Evolutionary conservation across 176 grass and related monocot genomes (phyloP).

Genomic region (Triticum timopheevii): DNA sequence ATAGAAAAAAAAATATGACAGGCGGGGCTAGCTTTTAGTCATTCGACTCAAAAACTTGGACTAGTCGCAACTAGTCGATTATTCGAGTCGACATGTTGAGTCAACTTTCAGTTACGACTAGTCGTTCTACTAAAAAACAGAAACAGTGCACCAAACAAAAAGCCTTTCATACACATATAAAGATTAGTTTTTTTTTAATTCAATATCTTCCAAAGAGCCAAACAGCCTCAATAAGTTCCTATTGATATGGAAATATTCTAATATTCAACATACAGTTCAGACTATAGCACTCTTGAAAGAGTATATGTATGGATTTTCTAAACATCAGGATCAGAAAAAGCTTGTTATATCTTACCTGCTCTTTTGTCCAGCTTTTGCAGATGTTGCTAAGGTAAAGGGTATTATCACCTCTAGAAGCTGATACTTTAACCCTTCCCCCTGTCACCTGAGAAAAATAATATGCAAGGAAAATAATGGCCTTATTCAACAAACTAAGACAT

Average conservation of each 20-base stretch:
- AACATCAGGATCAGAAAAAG: conserved; percentile 4
- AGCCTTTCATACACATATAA: background rate
- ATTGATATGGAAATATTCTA: background rate
- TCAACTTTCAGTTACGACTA: too few species aligned
- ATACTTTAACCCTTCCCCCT: conserved; percentile 65
- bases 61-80: too few species aligned
- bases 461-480: conserved; percentile 22
- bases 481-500: conserved; percentile 7
- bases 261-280: background rate
- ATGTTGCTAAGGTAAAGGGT: conserved; percentile 77
- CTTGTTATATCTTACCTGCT: conserved; percentile 50
- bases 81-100: too few species aligned
- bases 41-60: too few species aligned
- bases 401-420: conserved; percentile 51
- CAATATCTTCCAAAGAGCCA: background rate
- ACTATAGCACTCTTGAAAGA: background rate
- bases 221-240: conserved; percentile 1
- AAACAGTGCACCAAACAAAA: background rate
- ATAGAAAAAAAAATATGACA: too few species aligned
- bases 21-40: too few species aligned
- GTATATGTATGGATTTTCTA: background rate
- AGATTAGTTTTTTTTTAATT: background rate
- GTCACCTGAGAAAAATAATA: conserved; percentile 66
- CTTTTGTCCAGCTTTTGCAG: conserved; percentile 82
- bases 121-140: too few species aligned